Evolutionary conservation across 192 early-diverging fungal genomes (phyloP).

Genomic region (Backusella mclennaniae): DNA sequence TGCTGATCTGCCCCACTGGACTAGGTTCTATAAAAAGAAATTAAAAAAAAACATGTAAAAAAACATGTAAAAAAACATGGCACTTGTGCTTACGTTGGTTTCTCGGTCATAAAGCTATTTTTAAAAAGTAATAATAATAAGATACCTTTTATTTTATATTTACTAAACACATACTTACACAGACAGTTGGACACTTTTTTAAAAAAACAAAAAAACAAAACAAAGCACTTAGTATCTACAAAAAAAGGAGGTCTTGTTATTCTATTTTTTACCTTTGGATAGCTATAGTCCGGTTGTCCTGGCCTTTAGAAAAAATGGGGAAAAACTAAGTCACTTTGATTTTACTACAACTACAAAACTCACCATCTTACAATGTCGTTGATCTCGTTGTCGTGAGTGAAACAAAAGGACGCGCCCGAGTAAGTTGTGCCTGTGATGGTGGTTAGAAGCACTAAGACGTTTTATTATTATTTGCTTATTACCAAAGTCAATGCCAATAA

Average conservation of each 20-base stretch:
- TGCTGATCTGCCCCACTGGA: constrained; percentile 44
- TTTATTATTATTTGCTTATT: background rate
- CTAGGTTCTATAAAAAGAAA: constrained; percentile 18
- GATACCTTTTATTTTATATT: background rate
- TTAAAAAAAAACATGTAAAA: background rate
- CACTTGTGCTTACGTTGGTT: constrained; percentile 30
- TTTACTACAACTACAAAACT: background rate
- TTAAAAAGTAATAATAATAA: constrained; percentile 13
- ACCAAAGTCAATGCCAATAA: constrained; percentile 53
- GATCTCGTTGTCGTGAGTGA: constrained; percentile 40
- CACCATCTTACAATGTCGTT: constrained; percentile 45
- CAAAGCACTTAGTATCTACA: too few species aligned
- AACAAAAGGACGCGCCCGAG: constrained; percentile 41
- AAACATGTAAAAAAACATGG: constrained; percentile 1
- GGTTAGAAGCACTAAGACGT: background rate
- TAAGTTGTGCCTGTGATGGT: constrained; percentile 44
- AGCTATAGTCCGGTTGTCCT: constrained; percentile 9
- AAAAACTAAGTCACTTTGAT: background rate
- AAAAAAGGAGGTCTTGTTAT: background rate
- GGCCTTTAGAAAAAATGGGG: background rate
- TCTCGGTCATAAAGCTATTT: constrained; percentile 42
- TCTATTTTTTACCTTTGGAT: constrained; percentile 13
- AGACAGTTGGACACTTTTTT: constrained; percentile 2
- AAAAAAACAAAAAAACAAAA: too few species aligned
- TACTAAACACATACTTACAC: constrained; percentile 21